These are phyloP conservation scores for Fusarium hainanense DNA, from an alignment of 2,329 filamentous ascomycete genomes.

Conservation along the genomic window DNA sequence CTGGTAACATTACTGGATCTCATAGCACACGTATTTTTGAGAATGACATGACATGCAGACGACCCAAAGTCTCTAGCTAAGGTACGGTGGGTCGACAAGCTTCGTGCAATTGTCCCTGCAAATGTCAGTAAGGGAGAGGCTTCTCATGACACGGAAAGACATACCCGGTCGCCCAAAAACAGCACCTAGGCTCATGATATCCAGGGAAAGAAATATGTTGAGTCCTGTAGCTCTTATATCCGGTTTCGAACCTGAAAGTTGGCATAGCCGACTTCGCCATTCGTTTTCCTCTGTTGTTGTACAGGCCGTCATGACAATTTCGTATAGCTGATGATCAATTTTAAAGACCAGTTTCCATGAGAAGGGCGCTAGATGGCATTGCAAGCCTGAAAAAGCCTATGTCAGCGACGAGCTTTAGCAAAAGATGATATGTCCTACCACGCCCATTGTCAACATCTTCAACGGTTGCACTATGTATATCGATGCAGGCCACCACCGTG, in stretches of 20 bases:
- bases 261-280: slow-evolving; percentile 78
- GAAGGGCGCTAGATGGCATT: slow-evolving; percentile 86
- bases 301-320: slow-evolving; percentile 88
- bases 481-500: slow-evolving; percentile 78
- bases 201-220: slow-evolving; percentile 73
- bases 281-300: slow-evolving; percentile 80
- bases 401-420: background rate
- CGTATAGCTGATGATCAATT: slow-evolving; percentile 78
- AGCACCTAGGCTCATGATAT: slow-evolving; percentile 79
- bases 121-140: slow-evolving; percentile 10
- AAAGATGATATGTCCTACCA: slow-evolving; percentile 60
- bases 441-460: slow-evolving; percentile 80
- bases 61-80: slow-evolving; percentile 77
- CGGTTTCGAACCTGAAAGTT: slow-evolving; percentile 61
- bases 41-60: slow-evolving; percentile 78
- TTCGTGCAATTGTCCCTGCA: slow-evolving; percentile 70
- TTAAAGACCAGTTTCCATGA: slow-evolving; percentile 95
- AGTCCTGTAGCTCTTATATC: slow-evolving; percentile 60
- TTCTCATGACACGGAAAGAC: slow-evolving; percentile 4
- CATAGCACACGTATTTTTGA: slow-evolving; percentile 83
- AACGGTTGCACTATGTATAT: slow-evolving; percentile 71
- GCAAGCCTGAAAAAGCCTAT: slow-evolving; percentile 70
- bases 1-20: slow-evolving; percentile 61
- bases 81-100: slow-evolving; percentile 82
- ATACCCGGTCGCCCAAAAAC: slow-evolving; percentile 78